Conservation (phyloP, 2,329 filamentous ascomycete genomes). For the Cladosporium oxysporum region DNA sequence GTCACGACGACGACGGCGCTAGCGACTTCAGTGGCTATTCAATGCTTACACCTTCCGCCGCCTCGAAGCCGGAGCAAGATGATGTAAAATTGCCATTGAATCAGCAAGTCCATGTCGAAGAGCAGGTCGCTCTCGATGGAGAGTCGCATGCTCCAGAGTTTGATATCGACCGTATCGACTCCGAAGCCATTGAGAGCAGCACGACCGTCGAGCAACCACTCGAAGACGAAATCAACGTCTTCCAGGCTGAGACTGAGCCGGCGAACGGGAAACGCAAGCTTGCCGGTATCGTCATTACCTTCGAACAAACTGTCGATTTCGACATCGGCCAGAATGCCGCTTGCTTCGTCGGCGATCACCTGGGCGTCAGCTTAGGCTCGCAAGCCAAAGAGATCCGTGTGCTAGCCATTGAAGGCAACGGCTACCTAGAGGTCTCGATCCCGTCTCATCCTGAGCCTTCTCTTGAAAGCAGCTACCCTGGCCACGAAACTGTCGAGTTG, state of each 20-base stretch:
- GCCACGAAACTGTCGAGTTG: background rate
- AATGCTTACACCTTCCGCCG: background rate
- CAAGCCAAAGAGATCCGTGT: background rate
- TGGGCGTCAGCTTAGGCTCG: background rate
- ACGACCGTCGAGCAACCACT: background rate
- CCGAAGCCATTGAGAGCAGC: no score
- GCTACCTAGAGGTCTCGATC: background rate
- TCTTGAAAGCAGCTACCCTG: background rate
- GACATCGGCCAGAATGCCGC: background rate
- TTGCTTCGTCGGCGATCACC: background rate
- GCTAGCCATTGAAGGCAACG: background rate
- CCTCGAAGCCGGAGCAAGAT: background rate
- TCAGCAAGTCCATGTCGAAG: background rate
- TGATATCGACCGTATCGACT: background rate
- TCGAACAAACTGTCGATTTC: background rate
- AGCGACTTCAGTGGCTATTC: conserved; percentile 1
- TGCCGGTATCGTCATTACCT: background rate
- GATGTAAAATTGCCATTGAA: background rate
- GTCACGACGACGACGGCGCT: background rate
- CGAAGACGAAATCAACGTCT: background rate
- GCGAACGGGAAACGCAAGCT: background rate
- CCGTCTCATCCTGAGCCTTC: background rate
- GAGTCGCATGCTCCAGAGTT: background rate
- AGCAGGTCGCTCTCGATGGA: background rate
- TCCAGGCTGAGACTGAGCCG: background rate